Percentiles rank a stretch among this genome's conserved stretches.
Evolutionary conservation across 805 yeast genomes (phyloP).

Genomic region (Wickerhamomyces canadensis): DNA sequence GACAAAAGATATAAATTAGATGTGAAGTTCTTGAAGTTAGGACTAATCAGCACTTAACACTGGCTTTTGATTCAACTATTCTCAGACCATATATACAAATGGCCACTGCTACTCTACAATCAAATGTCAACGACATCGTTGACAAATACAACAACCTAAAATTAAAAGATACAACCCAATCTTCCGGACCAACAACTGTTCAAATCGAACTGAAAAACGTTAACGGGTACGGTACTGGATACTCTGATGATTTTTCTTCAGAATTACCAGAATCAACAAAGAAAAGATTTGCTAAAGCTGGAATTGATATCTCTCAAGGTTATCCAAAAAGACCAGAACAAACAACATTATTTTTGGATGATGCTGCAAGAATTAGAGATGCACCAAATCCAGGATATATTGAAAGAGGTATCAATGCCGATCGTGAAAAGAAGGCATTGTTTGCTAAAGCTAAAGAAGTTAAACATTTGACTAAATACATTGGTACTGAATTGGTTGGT

Average conservation of each 20-base stretch:
- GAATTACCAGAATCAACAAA: constrained; percentile 21
- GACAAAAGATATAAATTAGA: no score
- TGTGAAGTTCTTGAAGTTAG: no score
- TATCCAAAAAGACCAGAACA: constrained; percentile 31
- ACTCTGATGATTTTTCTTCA: constrained; percentile 2
- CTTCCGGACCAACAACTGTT: no score
- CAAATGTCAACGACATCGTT: no score
- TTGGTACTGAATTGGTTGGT: constrained; percentile 46
- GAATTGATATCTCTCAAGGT: constrained; percentile 31
- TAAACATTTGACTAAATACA: constrained; percentile 34
- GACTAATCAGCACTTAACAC: no score
- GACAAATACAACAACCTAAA: no score
- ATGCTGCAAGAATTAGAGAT: constrained; percentile 31
- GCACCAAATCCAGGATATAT: constrained; percentile 27
- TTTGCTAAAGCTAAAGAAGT: constrained; percentile 35
- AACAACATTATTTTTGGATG: constrained; percentile 34
- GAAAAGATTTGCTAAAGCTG: constrained; percentile 26
- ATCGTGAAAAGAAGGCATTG: constrained; percentile 35
- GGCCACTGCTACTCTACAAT: no score
- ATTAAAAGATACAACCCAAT: no score
- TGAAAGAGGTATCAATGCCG: constrained; percentile 31
- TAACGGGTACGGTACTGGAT: no score
- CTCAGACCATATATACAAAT: no score
- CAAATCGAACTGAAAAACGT: no score
- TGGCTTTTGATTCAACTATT: no score